Conservation (phyloP, 306 rosid species). For the Corylus avellana region DNA sequence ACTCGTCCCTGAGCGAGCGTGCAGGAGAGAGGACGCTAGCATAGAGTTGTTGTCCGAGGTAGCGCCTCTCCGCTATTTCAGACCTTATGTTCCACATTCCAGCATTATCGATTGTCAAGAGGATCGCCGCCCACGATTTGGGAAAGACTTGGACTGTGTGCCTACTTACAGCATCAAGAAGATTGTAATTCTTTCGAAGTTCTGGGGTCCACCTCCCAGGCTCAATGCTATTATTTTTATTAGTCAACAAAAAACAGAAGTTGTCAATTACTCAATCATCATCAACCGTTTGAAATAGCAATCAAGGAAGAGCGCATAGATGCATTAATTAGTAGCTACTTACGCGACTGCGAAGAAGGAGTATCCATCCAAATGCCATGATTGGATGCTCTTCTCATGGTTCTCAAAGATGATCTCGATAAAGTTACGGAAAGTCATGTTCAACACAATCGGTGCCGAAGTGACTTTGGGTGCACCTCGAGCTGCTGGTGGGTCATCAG, state of each 20-base stretch:
- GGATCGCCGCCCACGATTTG: slow-evolving; percentile 63
- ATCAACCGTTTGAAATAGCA: neutral
- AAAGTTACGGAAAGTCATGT: slow-evolving; percentile 39
- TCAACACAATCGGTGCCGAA: slow-evolving; percentile 43
- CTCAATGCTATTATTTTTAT: slow-evolving; percentile 42
- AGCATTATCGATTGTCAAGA: slow-evolving; percentile 57
- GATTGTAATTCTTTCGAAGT: slow-evolving; percentile 54
- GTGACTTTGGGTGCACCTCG: neutral
- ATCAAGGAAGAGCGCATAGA: neutral
- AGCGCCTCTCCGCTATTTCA: slow-evolving; percentile 54
- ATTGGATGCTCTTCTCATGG: slow-evolving; percentile 67
- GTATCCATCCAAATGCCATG: slow-evolving; percentile 67
- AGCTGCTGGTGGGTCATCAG: slow-evolving; percentile 26
- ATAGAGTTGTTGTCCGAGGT: slow-evolving; percentile 71
- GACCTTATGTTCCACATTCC: slow-evolving; percentile 77
- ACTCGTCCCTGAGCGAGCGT: slow-evolving; percentile 64
- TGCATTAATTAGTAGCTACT: slow-evolving; percentile 25
- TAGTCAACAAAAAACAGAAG: neutral
- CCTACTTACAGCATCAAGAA: slow-evolving; percentile 75
- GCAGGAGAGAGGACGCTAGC: slow-evolving; percentile 44
- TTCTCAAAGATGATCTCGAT: slow-evolving; percentile 83
- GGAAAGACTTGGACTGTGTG: slow-evolving; percentile 76
- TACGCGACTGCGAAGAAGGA: slow-evolving; percentile 71
- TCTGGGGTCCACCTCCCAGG: slow-evolving; percentile 80
- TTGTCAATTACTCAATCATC: neutral